Evolutionary conservation across 371 early-diverging fungal species (phyloP).

Genomic region (Mucor ambiguus): DNA sequence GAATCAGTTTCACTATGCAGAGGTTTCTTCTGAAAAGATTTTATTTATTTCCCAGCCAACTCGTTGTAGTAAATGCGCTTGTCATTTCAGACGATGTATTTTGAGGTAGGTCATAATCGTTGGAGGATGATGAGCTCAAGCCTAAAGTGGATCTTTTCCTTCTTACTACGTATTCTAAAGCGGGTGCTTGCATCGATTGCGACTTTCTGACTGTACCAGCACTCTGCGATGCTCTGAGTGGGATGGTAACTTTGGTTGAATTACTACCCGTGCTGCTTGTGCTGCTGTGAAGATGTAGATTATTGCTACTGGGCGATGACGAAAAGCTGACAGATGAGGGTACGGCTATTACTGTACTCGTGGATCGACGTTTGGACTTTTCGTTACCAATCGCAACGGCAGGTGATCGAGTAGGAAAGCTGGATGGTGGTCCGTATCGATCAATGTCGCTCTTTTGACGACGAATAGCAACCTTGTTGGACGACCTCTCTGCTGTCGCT

Average conservation of each 20-base stretch:
- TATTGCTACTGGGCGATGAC: background rate
- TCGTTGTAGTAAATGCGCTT: constrained; percentile 17
- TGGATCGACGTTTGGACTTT: constrained; percentile 9
- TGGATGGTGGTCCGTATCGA: constrained; percentile 21
- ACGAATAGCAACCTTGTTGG: constrained; percentile 5
- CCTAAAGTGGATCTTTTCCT: constrained; percentile 21
- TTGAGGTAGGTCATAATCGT: constrained; percentile 14
- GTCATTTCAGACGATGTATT: constrained; percentile 14
- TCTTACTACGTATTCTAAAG: constrained; percentile 16
- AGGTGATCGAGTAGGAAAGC: constrained; percentile 20
- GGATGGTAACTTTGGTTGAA: background rate
- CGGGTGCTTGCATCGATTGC: constrained; percentile 17
- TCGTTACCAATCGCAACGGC: constrained; percentile 10
- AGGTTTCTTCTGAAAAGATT: background rate
- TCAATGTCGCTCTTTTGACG: constrained; percentile 22
- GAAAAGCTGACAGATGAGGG: background rate
- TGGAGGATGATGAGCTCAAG: constrained; percentile 12
- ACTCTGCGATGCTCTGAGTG: constrained; percentile 25
- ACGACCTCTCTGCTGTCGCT: background rate
- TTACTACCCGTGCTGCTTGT: background rate
- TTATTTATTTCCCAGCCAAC: constrained; percentile 28
- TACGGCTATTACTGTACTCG: background rate
- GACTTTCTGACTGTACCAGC: constrained; percentile 20
- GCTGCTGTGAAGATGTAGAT: background rate
- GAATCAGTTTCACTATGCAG: background rate